Evolutionary conservation across 2,329 filamentous ascomycete species (phyloP).

Genomic region (Penicillium crustosum): DNA sequence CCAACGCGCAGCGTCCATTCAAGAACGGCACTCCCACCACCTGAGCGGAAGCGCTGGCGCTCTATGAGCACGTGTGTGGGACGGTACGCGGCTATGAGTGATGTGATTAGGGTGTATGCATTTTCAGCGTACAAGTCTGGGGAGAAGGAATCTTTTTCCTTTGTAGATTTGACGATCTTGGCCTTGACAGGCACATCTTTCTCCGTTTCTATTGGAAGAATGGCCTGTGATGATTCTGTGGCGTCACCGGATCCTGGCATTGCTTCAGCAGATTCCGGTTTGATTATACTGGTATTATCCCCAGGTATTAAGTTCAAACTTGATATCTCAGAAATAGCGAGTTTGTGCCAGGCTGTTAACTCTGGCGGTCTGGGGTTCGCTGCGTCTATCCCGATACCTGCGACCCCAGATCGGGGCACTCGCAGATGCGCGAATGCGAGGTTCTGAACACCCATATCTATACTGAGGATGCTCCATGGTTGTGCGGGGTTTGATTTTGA

Average conservation of each 20-base stretch:
- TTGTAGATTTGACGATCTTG: neutral
- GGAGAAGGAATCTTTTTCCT: constrained; percentile 44
- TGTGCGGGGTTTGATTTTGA: neutral
- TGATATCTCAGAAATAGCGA: constrained; percentile 34
- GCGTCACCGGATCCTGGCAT: neutral
- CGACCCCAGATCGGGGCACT: constrained; percentile 24
- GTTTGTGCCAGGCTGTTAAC: constrained; percentile 45
- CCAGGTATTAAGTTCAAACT: constrained; percentile 5
- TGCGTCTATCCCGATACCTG: neutral
- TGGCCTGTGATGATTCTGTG: neutral
- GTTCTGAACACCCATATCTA: constrained; percentile 84
- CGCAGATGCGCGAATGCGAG: constrained; percentile 69
- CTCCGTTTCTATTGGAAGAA: neutral
- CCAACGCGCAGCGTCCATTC: constrained; percentile 86
- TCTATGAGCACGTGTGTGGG: constrained; percentile 73
- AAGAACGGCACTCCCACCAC: constrained; percentile 63
- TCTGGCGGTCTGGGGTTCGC: neutral
- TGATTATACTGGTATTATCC: too few relatives aligned
- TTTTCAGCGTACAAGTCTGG: constrained; percentile 55
- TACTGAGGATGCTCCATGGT: constrained; percentile 63
- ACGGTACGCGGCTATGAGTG: constrained; percentile 50
- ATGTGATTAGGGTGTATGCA: constrained; percentile 57
- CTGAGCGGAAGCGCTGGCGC: constrained; percentile 63
- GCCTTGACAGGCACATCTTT: neutral
- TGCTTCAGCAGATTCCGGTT: neutral